These are phyloP conservation scores for Hanseniaspora uvarum DNA, from an alignment of 1,139 yeast species.

Conservation along the genomic window DNA sequence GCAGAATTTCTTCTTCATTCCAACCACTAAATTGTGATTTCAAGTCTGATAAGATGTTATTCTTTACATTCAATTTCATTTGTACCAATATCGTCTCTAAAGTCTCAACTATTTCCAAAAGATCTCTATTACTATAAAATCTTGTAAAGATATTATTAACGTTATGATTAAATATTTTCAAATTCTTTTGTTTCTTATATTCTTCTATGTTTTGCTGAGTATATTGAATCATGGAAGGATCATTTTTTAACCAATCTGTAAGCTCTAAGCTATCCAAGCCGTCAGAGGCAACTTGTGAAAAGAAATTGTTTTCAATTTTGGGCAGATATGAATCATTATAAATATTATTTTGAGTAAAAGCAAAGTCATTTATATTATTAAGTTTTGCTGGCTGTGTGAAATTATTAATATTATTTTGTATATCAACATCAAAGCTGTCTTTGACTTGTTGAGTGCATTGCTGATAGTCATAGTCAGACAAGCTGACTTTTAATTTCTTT, in stretches of 20 bases:
- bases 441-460: conserved; percentile 25
- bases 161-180: conserved; percentile 25
- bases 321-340: conserved; percentile 1
- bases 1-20: conserved; percentile 24
- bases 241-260: conserved; percentile 21
- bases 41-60: conserved; percentile 21
- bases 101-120: conserved; percentile 24
- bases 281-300: conserved; percentile 6
- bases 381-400: conserved; percentile 27
- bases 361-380: conserved; percentile 12
- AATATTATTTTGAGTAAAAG: conserved; percentile 2
- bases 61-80: conserved; percentile 25
- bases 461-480: conserved; percentile 37
- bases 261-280: neutral
- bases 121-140: conserved; percentile 26
- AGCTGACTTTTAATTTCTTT: conserved; percentile 39
- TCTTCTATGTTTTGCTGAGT: conserved; percentile 17
- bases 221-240: conserved; percentile 28
- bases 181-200: conserved; percentile 10
- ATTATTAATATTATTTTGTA: neutral
- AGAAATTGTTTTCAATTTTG: neutral
- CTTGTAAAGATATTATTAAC: conserved; percentile 25
- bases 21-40: conserved; percentile 22
- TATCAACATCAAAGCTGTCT: neutral
- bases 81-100: conserved; percentile 25